phyloP scores from a whole-genome alignment of 2,329 filamentous ascomycete genomes.

The Penicillium sp. region DNA sequence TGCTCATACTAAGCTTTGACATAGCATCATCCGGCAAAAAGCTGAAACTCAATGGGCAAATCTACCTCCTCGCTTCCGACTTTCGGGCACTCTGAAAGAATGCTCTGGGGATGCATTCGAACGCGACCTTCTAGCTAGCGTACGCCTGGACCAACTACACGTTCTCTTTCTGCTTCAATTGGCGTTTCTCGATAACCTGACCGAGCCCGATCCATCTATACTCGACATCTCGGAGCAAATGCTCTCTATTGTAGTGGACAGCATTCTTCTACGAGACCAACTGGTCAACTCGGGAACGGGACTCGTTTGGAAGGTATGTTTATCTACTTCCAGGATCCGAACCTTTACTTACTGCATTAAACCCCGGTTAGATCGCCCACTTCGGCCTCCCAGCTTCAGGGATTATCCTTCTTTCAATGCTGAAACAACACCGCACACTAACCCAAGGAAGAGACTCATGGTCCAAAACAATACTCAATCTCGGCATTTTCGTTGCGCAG shows the following conservation, averaged over 20 bases:
- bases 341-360: neutral
- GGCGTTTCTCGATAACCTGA: slow-evolving; percentile 20
- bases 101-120: slow-evolving; percentile 23
- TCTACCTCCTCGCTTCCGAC: slow-evolving; percentile 21
- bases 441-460: slow-evolving; percentile 10
- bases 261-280: slow-evolving; percentile 27
- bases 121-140: slow-evolving; percentile 25
- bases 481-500: slow-evolving; percentile 30
- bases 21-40: slow-evolving; percentile 20
- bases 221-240: slow-evolving; percentile 29
- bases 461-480: slow-evolving; percentile 22
- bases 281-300: slow-evolving; percentile 27
- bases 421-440: slow-evolving; percentile 19
- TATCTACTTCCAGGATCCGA: no score
- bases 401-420: slow-evolving; percentile 29
- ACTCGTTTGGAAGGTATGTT: slow-evolving; percentile 28
- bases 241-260: slow-evolving; percentile 26
- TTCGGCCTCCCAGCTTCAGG: slow-evolving; percentile 32
- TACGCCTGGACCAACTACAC: slow-evolving; percentile 28
- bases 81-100: slow-evolving; percentile 22
- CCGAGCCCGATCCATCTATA: slow-evolving; percentile 25
- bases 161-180: slow-evolving; percentile 27
- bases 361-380: slow-evolving; percentile 21
- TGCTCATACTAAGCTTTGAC: slow-evolving; percentile 10
- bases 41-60: slow-evolving; percentile 24